A percentile compares a stretch with the other conserved stretches of the same genome.
phyloP scores from a whole-genome alignment of 2,329 filamentous ascomycete genomes.

The Fusarium dlaminii region DNA sequence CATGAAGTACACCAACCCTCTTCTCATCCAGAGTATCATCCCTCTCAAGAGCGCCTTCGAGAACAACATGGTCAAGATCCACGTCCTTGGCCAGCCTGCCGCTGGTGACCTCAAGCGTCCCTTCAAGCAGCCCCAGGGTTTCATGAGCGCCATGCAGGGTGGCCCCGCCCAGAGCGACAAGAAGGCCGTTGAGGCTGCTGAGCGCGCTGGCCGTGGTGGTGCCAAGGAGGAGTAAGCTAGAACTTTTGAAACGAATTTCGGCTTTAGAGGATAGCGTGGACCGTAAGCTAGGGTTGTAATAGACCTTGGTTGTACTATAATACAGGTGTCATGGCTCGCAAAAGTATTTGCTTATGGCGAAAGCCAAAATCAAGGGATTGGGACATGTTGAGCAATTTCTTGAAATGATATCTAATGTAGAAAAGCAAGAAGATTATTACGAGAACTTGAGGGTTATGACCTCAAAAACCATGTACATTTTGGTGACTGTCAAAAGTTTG shows the following conservation, averaged over 20 bases:
- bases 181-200: constrained; percentile 82
- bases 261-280: background rate
- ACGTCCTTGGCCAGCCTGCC: constrained; percentile 87
- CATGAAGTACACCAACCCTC: constrained; percentile 99
- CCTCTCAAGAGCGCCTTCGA: constrained; percentile 96
- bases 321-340: constrained; percentile 14
- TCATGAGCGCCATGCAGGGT: constrained; percentile 82
- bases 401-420: background rate
- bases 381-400: background rate
- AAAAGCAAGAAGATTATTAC: background rate
- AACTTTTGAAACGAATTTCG: constrained; percentile 4
- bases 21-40: constrained; percentile 98
- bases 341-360: constrained; percentile 18
- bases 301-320: constrained; percentile 35
- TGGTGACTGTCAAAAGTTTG: background rate
- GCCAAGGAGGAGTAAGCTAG: constrained; percentile 74
- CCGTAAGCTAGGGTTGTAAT: constrained; percentile 13
- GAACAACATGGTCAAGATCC: constrained; percentile 95
- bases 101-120: constrained; percentile 92
- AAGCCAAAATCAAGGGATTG: background rate
- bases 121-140: constrained; percentile 86
- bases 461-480: background rate
- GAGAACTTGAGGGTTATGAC: background rate
- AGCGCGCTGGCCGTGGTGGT: constrained; percentile 77
- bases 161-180: constrained; percentile 88